phyloP scores from a whole-genome alignment of 345 rosid genomes.

The Punica granatum region DNA sequence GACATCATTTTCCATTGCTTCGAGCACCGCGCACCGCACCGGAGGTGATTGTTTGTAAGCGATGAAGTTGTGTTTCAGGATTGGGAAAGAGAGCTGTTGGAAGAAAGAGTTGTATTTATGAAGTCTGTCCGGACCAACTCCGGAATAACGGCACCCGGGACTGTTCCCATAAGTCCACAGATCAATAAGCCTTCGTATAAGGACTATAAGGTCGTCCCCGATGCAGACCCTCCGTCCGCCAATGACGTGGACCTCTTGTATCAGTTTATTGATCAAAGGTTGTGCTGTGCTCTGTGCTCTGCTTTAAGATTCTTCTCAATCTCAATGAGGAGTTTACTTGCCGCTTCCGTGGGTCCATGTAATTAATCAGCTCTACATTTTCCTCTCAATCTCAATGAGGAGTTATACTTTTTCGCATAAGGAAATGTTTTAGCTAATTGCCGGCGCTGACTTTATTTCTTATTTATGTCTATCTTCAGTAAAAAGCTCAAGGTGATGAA shows the following conservation, averaged over 20 bases:
- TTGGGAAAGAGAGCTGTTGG: constrained; percentile 14
- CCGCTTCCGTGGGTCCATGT: no score
- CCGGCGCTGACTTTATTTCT: no score
- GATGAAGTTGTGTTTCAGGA: constrained; percentile 11
- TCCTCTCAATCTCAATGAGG: no score
- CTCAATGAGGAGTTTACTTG: background rate
- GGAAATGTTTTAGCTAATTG: no score
- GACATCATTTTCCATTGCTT: no score
- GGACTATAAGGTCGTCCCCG: constrained; percentile 61
- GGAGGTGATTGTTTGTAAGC: no score
- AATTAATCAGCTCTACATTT: background rate
- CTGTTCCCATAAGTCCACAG: constrained; percentile 19
- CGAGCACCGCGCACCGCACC: no score
- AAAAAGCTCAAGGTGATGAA: constrained; percentile 58
- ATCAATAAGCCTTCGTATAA: constrained; percentile 27
- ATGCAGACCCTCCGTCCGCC: constrained; percentile 67
- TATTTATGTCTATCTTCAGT: constrained; percentile 24
- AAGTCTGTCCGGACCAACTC: constrained; percentile 42
- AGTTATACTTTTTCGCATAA: no score
- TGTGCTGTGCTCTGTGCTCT: background rate
- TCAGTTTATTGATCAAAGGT: constrained; percentile 73
- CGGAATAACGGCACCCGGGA: constrained; percentile 44
- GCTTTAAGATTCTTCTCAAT: constrained; percentile 10
- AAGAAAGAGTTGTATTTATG: constrained; percentile 10
- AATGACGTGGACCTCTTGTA: constrained; percentile 49